Base-by-base conservation (phyloP, 257 asterid genomes). In the Sherardia arvensis region DNA sequence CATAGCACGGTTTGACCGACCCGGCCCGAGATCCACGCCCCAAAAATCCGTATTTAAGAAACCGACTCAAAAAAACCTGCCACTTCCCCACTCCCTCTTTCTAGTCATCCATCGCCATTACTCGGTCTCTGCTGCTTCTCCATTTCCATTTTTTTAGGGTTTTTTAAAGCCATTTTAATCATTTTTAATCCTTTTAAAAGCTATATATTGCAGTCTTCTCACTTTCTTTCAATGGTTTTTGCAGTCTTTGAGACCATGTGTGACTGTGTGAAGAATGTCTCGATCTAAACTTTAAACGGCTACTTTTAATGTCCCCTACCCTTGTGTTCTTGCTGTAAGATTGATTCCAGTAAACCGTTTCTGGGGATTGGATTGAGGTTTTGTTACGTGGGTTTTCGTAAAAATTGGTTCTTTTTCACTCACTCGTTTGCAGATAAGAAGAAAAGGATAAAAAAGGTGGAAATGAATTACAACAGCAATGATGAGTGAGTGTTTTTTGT, bases 401-500 rank as follows among this genome's bases (percentile, higher is more conserved):
- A 23, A 30, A 66, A 54, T 25, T 47, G 36, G 3, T n/a, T 66
- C 59, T 26, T 22, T 56, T 18, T 61, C 38, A 15, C 17, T 55
- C 61, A 11, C 45, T 26, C 45, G 48, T 30, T 53, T 61, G 48
- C 56, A 45, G 62, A 58, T 38, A 65, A 55, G 40, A 8, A 17
- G 1, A 1, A 49, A 32, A 55, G 36, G 8, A 0, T 1, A 48
- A 51, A 64, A 22, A 9, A 43, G 51, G 51, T 14, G 51, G 51
- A 43, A 62, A 86, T 82, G 95, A 78, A 75, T 78, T 70, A 65
- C 76, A 72, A 58, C 68, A 72, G 49, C 66, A 72, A 62, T 54
- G 84, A 77, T 47, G 76, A 71, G 95, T 87, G 75, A 77, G 81
- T 78, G 14, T 38, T 38, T 62, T 74, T 22, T 11, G 22, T 26